phyloP scores from a whole-genome alignment of 1,284 basidiomycete genomes.

The Phenoliferia sp. region DNA sequence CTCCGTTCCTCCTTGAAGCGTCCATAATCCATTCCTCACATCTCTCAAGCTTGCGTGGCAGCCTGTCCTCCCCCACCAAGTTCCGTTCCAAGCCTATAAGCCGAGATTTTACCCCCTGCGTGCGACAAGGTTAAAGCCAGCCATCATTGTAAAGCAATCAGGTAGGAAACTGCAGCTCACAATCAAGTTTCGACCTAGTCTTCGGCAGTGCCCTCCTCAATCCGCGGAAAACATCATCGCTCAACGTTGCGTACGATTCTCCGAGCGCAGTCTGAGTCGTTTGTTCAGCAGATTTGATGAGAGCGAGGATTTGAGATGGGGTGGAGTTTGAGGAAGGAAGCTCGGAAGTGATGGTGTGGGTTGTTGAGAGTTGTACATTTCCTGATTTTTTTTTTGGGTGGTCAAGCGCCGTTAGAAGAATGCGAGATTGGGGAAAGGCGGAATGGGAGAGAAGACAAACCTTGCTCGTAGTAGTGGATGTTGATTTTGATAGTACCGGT shows the following conservation, averaged over 20 bases:
- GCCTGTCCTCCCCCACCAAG: constrained; percentile 47
- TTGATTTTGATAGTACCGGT: constrained; percentile 65
- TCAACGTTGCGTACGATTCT: constrained; percentile 75
- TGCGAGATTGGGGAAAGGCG: background rate
- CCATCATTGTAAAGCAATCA: constrained; percentile 57
- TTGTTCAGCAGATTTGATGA: constrained; percentile 66
- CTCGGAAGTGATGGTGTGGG: constrained; percentile 59
- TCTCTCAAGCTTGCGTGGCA: no score
- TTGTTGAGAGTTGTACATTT: constrained; percentile 81
- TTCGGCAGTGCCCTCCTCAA: constrained; percentile 80
- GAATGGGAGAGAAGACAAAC: constrained; percentile 49
- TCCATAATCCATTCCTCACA: no score
- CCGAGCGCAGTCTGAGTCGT: constrained; percentile 70
- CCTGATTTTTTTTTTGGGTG: constrained; percentile 20
- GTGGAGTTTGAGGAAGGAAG: constrained; percentile 55
- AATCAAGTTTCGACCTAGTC: constrained; percentile 47
- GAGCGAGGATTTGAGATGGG: constrained; percentile 70
- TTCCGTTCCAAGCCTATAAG: constrained; percentile 81
- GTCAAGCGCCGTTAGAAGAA: constrained; percentile 10
- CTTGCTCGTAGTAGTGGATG: constrained; percentile 94
- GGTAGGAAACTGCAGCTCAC: background rate
- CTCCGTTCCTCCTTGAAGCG: no score
- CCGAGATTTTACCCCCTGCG: constrained; percentile 86
- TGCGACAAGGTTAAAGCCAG: constrained; percentile 41
- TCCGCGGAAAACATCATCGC: constrained; percentile 85